These are phyloP conservation scores for Candida coquimbonensis DNA, from an alignment of 805 yeast genomes.

Conservation along the genomic window DNA sequence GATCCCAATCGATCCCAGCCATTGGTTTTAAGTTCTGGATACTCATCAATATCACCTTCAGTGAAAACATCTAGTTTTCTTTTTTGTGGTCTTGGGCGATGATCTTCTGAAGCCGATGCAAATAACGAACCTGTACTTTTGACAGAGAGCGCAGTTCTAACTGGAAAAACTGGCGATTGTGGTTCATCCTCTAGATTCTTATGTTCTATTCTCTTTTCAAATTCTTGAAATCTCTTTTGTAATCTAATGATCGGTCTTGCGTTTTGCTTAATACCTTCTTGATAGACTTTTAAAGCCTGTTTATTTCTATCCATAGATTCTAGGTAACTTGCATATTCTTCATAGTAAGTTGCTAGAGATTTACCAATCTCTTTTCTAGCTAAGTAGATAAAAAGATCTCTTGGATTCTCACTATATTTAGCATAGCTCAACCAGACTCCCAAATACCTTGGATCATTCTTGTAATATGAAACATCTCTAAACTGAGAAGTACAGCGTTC, in stretches of 20 bases:
- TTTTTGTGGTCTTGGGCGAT: constrained; percentile 7
- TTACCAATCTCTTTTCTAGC: constrained; percentile 66
- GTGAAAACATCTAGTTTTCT: constrained; percentile 16
- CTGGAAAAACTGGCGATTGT: constrained; percentile 29
- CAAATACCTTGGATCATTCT: constrained; percentile 76
- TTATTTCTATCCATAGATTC: constrained; percentile 40
- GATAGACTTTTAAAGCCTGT: constrained; percentile 56
- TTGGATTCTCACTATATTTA: constrained; percentile 58
- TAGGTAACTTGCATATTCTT: constrained; percentile 61
- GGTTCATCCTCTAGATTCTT: constrained; percentile 23
- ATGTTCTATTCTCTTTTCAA: constrained; percentile 32
- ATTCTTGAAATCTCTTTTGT: constrained; percentile 35
- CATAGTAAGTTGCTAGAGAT: constrained; percentile 64
- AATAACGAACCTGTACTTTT: constrained; percentile 30
- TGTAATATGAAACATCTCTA: constrained; percentile 57
- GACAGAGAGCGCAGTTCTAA: constrained; percentile 29
- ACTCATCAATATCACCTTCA: constrained; percentile 12
- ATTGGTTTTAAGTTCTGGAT: constrained; percentile 13
- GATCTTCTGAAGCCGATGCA: constrained; percentile 7
- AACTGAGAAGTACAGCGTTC: constrained; percentile 70
- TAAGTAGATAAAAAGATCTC: constrained; percentile 65
- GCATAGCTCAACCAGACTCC: constrained; percentile 78
- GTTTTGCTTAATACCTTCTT: constrained; percentile 45
- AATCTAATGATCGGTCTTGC: constrained; percentile 63
- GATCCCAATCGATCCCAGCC: constrained; percentile 47